Evolutionary conservation across 352 stramenopile species (phyloP).

Genomic region (Phytophthora vignae): DNA sequence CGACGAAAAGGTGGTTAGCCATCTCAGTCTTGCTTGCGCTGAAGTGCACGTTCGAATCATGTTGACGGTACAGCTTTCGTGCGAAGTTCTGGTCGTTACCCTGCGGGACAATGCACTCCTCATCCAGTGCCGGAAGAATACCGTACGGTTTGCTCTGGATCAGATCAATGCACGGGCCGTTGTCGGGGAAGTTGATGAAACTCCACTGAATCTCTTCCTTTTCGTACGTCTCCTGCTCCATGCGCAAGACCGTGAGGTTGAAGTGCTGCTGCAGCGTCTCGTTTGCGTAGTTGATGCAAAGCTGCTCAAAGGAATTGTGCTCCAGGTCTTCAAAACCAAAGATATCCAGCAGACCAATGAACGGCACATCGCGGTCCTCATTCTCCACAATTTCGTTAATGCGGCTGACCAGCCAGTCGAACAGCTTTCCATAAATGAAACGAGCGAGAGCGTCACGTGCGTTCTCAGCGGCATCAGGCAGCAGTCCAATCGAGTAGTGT

Average conservation of each 20-base stretch:
- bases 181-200: conserved; percentile 92
- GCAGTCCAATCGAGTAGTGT: conserved; percentile 81
- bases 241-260: conserved; percentile 87
- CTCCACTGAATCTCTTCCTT: conserved; percentile 89
- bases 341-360: conserved; percentile 89
- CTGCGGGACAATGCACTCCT: conserved; percentile 91
- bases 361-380: conserved; percentile 55
- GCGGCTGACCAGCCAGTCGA: conserved; percentile 91
- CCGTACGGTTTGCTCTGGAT: conserved; percentile 88
- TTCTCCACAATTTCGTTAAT: conserved; percentile 89
- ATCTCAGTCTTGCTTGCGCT: conserved; percentile 80
- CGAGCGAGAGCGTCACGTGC: conserved; percentile 95
- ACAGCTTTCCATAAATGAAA: conserved; percentile 95
- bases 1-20: conserved; percentile 82
- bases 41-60: conserved; percentile 76
- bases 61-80: conserved; percentile 81
- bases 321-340: conserved; percentile 90
- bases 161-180: conserved; percentile 90
- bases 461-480: conserved; percentile 84
- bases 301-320: conserved; percentile 96
- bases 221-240: conserved; percentile 91
- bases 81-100: conserved; percentile 90
- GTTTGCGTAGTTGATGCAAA: conserved; percentile 96
- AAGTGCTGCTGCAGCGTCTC: conserved; percentile 95
- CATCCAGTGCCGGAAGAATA: conserved; percentile 87